Percentiles rank a stretch among this genome's conserved stretches.
Conservation (phyloP, 176 grass and related monocot genomes). For the Dendrocalamus sinicus region DNA sequence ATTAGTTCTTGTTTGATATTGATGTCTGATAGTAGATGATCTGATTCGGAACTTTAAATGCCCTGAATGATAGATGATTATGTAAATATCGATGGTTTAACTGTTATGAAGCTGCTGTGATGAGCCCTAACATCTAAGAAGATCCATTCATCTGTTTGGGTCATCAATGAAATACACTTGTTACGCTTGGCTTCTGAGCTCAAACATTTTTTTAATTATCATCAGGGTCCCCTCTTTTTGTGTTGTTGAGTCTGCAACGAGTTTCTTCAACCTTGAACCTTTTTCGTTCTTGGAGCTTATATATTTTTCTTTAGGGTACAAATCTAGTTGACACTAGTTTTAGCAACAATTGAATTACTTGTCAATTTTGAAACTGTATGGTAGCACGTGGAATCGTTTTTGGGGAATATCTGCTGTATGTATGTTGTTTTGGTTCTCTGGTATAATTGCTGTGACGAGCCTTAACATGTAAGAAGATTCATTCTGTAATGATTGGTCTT, state of each 20-base stretch:
- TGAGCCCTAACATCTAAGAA: constrained; percentile 56
- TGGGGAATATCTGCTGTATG: too few relatives aligned
- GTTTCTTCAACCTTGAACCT: not conserved
- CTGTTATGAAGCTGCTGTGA: constrained; percentile 27
- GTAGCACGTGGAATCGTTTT: not conserved
- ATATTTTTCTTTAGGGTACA: not conserved
- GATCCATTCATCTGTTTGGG: constrained; percentile 24
- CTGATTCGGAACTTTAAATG: not conserved
- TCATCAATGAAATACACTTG: constrained; percentile 50
- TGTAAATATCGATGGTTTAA: not conserved
- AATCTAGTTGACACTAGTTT: not conserved
- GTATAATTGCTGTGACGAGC: not conserved
- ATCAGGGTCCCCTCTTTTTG: not conserved
- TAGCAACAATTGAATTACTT: not conserved
- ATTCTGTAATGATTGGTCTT: constrained; percentile 13
- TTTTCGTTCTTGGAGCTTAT: not conserved
- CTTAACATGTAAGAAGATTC: constrained; percentile 26
- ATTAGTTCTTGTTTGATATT: not conserved
- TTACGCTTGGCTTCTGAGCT: constrained; percentile 67
- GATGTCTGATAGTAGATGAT: not conserved
- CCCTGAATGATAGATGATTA: not conserved
- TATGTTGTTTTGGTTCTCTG: not conserved
- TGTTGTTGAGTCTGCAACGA: not conserved
- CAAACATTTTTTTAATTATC: not conserved
- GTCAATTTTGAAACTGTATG: not conserved